A percentile compares a stretch with the other conserved stretches of the same genome.
Evolutionary conservation across 148 eudicot species (phyloP).

Genomic region (Bassia scoparia): DNA sequence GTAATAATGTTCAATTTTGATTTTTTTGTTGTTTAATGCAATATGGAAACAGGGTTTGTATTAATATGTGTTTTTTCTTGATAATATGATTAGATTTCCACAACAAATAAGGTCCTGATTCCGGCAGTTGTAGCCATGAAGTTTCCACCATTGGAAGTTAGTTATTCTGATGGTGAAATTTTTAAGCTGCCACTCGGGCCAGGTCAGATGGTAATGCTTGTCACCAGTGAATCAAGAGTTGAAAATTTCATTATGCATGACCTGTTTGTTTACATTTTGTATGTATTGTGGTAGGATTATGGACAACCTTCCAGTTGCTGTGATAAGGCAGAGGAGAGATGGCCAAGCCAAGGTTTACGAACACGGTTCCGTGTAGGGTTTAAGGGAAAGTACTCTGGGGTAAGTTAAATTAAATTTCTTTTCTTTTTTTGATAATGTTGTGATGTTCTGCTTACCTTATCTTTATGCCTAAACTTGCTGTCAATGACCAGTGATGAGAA

Average conservation of each 20-base stretch:
- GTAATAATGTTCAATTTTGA: constrained; percentile 5
- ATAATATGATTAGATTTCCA: constrained; percentile 51
- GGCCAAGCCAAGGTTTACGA: constrained; percentile 41
- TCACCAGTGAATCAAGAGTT: no score
- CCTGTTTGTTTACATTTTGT: constrained; percentile 12
- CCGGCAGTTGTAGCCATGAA: constrained; percentile 72
- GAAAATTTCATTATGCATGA: no score
- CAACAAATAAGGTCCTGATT: constrained; percentile 65
- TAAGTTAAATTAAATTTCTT: constrained; percentile 22
- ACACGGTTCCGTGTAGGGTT: constrained; percentile 51
- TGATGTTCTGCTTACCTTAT: background rate
- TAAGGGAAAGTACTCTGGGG: constrained; percentile 43
- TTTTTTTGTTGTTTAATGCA: background rate
- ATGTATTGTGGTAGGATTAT: constrained; percentile 36
- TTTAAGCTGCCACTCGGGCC: constrained; percentile 58
- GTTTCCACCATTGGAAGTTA: constrained; percentile 72
- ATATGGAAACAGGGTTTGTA: constrained; percentile 19
- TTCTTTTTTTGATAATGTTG: background rate
- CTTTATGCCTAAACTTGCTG: constrained; percentile 18
- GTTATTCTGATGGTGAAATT: constrained; percentile 50
- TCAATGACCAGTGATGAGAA: constrained; percentile 38
- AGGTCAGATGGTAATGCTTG: no score
- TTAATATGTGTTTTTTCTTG: constrained; percentile 13
- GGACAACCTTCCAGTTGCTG: constrained; percentile 55
- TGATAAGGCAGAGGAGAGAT: constrained; percentile 37